Conservation (phyloP, 2,329 filamentous ascomycete species). For the Pseudopithomyces maydicus region DNA sequence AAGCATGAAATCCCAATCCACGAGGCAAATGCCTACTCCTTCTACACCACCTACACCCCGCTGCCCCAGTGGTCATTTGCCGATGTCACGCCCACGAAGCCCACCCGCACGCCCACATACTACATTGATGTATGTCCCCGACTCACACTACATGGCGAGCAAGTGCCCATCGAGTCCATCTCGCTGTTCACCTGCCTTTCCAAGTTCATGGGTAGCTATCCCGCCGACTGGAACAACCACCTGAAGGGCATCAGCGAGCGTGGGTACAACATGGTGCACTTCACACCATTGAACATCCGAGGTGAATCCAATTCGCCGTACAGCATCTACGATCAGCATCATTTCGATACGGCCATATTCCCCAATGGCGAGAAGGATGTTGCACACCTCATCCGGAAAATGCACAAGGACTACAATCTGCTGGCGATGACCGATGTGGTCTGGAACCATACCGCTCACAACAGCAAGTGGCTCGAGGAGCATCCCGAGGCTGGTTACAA, state of each 20-base stretch:
- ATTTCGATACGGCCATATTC: conserved; percentile 82
- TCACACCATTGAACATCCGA: conserved; percentile 88
- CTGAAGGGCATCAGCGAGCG: conserved; percentile 84
- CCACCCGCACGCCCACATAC: conserved; percentile 75
- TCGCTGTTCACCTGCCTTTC: conserved; percentile 94
- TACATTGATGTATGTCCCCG: conserved; percentile 93
- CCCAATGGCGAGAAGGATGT: conserved; percentile 85
- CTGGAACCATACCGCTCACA: conserved; percentile 96
- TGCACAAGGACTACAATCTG: conserved; percentile 84
- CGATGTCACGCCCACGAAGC: conserved; percentile 55
- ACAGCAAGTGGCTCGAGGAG: conserved; percentile 90
- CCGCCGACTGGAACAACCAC: conserved; percentile 87
- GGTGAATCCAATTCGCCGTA: conserved; percentile 95
- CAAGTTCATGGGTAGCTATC: conserved; percentile 97
- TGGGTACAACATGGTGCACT: conserved; percentile 99
- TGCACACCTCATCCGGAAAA: conserved; percentile 73
- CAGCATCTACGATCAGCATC: conserved; percentile 90
- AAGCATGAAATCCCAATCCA: conserved; percentile 88
- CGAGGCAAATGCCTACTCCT: conserved; percentile 85
- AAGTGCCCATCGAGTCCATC: conserved; percentile 82
- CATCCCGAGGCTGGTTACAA: conserved; percentile 98
- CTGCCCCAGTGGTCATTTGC: conserved; percentile 76
- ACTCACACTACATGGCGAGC: conserved; percentile 73
- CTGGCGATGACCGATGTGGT: conserved; percentile 94
- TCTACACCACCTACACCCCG: conserved; percentile 90